Percentiles rank a stretch among this genome's conserved stretches.
Evolutionary conservation across 768 basidiomycete genomes (phyloP).

Genomic region (Hygrocybe coccinea): DNA sequence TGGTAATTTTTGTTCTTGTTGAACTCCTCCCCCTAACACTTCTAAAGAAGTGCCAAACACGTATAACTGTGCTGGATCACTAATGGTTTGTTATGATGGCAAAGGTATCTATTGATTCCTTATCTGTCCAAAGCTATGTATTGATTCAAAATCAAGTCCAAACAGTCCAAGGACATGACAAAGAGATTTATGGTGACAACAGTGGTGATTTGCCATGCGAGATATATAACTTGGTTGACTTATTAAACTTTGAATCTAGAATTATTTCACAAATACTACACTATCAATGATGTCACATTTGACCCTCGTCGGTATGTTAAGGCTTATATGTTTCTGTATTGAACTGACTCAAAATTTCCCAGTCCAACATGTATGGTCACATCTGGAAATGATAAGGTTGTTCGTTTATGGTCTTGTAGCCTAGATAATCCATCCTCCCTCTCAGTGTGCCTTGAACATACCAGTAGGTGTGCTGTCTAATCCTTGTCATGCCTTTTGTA

Average conservation of each 20-base stretch:
- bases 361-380: conserved; percentile 42
- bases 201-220: neutral
- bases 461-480: neutral
- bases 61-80: conserved; percentile 45
- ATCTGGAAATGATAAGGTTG: conserved; percentile 41
- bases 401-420: conserved; percentile 40
- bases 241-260: conserved; percentile 9
- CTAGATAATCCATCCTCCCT: conserved; percentile 10
- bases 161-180: conserved; percentile 16
- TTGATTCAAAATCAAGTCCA: neutral
- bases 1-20: conserved; percentile 19
- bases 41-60: conserved; percentile 32
- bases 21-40: conserved; percentile 1
- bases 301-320: conserved; percentile 43
- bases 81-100: conserved; percentile 39
- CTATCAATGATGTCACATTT: conserved; percentile 53
- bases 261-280: conserved; percentile 41
- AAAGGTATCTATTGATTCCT: conserved; percentile 17
- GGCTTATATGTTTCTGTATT: conserved; percentile 11
- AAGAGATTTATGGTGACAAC: conserved; percentile 1
- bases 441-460: neutral
- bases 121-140: neutral
- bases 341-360: conserved; percentile 1
- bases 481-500: neutral
- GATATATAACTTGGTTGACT: neutral